phyloP scores from a whole-genome alignment of 2,329 filamentous ascomycete genomes.

The Aspergillus ochraceoroseus region DNA sequence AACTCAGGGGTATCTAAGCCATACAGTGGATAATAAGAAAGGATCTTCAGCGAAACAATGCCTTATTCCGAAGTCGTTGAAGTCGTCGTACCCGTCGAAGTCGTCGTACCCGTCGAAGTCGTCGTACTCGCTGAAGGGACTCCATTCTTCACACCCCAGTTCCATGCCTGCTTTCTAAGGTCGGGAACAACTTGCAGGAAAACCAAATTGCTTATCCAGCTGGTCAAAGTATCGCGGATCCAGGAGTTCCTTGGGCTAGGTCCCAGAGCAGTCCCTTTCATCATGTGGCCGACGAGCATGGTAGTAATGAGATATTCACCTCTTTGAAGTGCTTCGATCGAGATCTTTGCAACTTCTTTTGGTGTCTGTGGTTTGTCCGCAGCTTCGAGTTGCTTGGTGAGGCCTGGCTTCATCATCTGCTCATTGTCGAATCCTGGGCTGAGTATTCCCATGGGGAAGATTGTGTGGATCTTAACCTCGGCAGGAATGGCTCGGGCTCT shows the following conservation, averaged over 20 bases:
- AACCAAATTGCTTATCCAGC: constrained; percentile 51
- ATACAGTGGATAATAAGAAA: constrained; percentile 22
- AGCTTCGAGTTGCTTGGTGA: constrained; percentile 75
- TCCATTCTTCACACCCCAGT: constrained; percentile 55
- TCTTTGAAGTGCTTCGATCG: constrained; percentile 69
- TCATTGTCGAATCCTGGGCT: constrained; percentile 71
- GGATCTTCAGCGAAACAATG: constrained; percentile 8
- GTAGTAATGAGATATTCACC: constrained; percentile 78
- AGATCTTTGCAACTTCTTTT: constrained; percentile 65
- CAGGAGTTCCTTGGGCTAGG: constrained; percentile 52
- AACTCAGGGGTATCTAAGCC: constrained; percentile 29
- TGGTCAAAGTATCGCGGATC: constrained; percentile 52
- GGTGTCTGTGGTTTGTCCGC: constrained; percentile 75
- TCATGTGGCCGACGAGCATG: constrained; percentile 63
- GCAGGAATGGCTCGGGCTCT: constrained; percentile 49
- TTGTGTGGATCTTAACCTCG: constrained; percentile 71
- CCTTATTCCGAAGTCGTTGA: too few species aligned
- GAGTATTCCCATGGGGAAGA: constrained; percentile 79
- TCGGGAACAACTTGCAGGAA: constrained; percentile 57
- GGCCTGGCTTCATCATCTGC: constrained; percentile 69
- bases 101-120: too few species aligned
- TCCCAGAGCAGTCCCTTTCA: constrained; percentile 58
- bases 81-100: too few species aligned
- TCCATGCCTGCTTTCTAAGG: constrained; percentile 53
- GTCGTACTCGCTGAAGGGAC: constrained; percentile 24